These are phyloP conservation scores for Coemansia nantahalensis DNA, from an alignment of 192 early-diverging fungal genomes.

Conservation along the genomic window DNA sequence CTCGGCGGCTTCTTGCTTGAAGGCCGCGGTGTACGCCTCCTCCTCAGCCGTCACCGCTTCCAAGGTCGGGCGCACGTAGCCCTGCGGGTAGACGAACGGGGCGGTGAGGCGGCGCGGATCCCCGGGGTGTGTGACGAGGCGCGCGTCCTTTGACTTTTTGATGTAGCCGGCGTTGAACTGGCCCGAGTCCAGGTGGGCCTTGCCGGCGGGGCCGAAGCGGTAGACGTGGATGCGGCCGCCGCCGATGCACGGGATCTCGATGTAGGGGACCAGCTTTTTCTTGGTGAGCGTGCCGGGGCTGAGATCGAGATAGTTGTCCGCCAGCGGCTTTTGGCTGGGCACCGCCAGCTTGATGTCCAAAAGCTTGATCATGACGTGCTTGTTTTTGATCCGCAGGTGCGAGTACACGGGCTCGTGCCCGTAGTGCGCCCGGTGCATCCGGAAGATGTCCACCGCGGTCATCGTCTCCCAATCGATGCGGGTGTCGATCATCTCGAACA, in stretches of 20 bases:
- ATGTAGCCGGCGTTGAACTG: constrained; percentile 37
- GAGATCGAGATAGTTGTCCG: constrained; percentile 6
- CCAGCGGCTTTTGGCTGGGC: constrained; percentile 6
- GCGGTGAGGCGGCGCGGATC: constrained; percentile 26
- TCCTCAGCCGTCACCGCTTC: no score
- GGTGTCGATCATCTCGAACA: constrained; percentile 61
- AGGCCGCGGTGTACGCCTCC: neutral
- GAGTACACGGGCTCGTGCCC: constrained; percentile 18
- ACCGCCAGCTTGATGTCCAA: constrained; percentile 12
- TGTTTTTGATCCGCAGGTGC: constrained; percentile 38
- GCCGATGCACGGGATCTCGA: constrained; percentile 34
- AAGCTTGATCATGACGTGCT: constrained; percentile 24
- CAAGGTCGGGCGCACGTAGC: constrained; percentile 6
- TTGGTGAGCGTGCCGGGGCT: constrained; percentile 20
- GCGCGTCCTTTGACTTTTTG: constrained; percentile 13
- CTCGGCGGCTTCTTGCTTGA: neutral
- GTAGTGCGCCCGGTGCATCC: constrained; percentile 66
- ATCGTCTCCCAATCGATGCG: constrained; percentile 60
- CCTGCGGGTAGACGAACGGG: constrained; percentile 22
- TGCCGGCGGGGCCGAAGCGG: constrained; percentile 26
- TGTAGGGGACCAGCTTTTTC: constrained; percentile 19
- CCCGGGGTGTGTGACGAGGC: constrained; percentile 12
- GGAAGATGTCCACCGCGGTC: constrained; percentile 60
- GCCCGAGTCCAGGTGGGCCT: constrained; percentile 17
- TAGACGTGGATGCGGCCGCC: constrained; percentile 30